A percentile compares a stretch with the other conserved stretches of the same genome.
Evolutionary conservation across 805 yeast species (phyloP).

Genomic region (Sugiyamaella americana): DNA sequence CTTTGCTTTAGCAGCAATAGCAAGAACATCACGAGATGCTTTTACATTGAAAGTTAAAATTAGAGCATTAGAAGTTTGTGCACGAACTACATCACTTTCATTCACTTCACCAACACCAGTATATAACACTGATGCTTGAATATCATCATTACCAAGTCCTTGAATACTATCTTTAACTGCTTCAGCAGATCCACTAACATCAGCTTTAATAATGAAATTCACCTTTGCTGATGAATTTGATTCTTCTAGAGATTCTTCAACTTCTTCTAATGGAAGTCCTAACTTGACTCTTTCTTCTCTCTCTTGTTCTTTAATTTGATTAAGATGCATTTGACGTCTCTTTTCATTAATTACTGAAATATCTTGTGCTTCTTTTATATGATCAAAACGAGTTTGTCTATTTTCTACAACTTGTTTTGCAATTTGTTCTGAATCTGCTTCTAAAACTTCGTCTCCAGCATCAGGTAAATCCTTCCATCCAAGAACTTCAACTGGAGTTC

Average conservation of each 20-base stretch:
- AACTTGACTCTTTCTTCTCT: slow-evolving; percentile 52
- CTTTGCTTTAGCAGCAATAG: slow-evolving; percentile 50
- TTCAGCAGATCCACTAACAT: slow-evolving; percentile 91
- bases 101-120: slow-evolving; percentile 75
- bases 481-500: slow-evolving; percentile 81
- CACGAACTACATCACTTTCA: slow-evolving; percentile 61
- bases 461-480: slow-evolving; percentile 95
- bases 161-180: slow-evolving; percentile 80
- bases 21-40: slow-evolving; percentile 56
- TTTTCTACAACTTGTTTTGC: slow-evolving; percentile 73
- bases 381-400: slow-evolving; percentile 49
- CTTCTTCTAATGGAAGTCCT: slow-evolving; percentile 52
- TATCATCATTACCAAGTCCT: slow-evolving; percentile 83
- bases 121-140: slow-evolving; percentile 58
- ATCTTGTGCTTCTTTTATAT: slow-evolving; percentile 52
- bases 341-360: slow-evolving; percentile 66
- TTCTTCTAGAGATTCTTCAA: slow-evolving; percentile 30
- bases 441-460: slow-evolving; percentile 79
- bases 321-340: slow-evolving; percentile 46
- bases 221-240: slow-evolving; percentile 23
- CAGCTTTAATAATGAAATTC: slow-evolving; percentile 71
- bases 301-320: slow-evolving; percentile 46
- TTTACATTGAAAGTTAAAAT: slow-evolving; percentile 73
- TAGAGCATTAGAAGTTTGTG: slow-evolving; percentile 62
- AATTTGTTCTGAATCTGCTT: slow-evolving; percentile 63